These are phyloP conservation scores for Cardiospermum halicacabum DNA, from an alignment of 345 rosid species.

Conservation along the genomic window DNA sequence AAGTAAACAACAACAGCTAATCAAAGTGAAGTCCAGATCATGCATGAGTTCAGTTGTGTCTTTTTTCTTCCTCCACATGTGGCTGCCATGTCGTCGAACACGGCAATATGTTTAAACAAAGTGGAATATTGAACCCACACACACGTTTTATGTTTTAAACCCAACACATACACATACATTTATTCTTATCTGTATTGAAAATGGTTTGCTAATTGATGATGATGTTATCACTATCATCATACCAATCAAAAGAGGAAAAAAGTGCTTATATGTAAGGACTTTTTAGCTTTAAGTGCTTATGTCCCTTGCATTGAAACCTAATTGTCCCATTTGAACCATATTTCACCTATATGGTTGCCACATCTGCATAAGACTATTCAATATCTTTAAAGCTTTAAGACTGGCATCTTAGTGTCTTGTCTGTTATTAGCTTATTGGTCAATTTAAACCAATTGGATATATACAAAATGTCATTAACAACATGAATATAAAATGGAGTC, in stretches of 20 bases:
- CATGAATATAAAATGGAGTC: slow-evolving; percentile 1
- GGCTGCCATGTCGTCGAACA: neutral
- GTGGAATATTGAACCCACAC: slow-evolving; percentile 9
- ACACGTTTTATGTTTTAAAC: no score
- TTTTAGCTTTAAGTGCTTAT: neutral
- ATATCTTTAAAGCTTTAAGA: neutral
- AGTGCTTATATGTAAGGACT: neutral
- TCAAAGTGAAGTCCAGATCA: neutral
- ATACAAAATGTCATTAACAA: neutral
- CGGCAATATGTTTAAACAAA: neutral
- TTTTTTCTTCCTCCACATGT: neutral
- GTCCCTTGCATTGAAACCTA: neutral
- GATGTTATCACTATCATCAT: no score
- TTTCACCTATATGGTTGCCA: neutral
- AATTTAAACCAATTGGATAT: neutral
- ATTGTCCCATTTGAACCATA: neutral
- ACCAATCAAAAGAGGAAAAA: neutral
- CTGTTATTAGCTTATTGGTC: neutral
- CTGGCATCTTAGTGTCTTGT: neutral
- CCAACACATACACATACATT: no score
- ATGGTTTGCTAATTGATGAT: no score
- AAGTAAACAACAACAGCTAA: slow-evolving; percentile 1
- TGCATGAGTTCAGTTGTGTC: neutral
- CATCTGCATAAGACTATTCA: neutral
- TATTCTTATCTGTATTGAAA: no score